Percentiles rank a stretch among this genome's conserved stretches.
phyloP scores from a whole-genome alignment of 2,329 filamentous ascomycete species.

The Raffaelea ambrosiae region DNA sequence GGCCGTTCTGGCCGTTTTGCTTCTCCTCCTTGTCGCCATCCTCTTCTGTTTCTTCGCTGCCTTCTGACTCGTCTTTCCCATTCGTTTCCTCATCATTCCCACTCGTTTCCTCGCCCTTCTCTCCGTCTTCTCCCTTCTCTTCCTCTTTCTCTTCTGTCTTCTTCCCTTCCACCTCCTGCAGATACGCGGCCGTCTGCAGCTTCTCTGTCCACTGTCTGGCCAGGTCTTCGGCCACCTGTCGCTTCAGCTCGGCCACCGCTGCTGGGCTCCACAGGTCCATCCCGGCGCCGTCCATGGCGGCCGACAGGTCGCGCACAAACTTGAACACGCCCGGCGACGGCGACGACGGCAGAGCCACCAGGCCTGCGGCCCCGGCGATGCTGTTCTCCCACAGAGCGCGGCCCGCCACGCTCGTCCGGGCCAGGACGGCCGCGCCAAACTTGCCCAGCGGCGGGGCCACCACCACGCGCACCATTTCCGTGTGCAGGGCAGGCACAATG shows the following conservation, averaged over 20 bases:
- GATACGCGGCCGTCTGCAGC: conserved; percentile 13
- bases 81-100: conserved; percentile 21
- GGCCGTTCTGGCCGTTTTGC: conserved; percentile 6
- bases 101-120: conserved; percentile 16
- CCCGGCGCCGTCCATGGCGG: conserved; percentile 61
- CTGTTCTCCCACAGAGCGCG: conserved; percentile 73
- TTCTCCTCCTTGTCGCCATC: conserved; percentile 9
- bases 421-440: conserved; percentile 32
- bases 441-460: conserved; percentile 38
- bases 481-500: conserved; percentile 57
- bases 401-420: conserved; percentile 44
- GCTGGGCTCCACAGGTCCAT: conserved; percentile 72
- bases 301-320: conserved; percentile 57
- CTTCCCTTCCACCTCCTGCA: conserved; percentile 8
- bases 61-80: background rate
- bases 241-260: conserved; percentile 57
- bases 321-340: conserved; percentile 68
- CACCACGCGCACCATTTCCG: conserved; percentile 47
- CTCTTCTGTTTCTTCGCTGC: conserved; percentile 13
- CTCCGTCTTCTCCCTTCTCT: conserved; percentile 35
- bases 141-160: conserved; percentile 33
- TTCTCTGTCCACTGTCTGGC: conserved; percentile 13
- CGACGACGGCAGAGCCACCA: conserved; percentile 65
- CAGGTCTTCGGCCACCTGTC: conserved; percentile 41
- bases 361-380: conserved; percentile 50